These are phyloP conservation scores for Croton setiger DNA, from an alignment of 441 rosid species.

Conservation along the genomic window DNA sequence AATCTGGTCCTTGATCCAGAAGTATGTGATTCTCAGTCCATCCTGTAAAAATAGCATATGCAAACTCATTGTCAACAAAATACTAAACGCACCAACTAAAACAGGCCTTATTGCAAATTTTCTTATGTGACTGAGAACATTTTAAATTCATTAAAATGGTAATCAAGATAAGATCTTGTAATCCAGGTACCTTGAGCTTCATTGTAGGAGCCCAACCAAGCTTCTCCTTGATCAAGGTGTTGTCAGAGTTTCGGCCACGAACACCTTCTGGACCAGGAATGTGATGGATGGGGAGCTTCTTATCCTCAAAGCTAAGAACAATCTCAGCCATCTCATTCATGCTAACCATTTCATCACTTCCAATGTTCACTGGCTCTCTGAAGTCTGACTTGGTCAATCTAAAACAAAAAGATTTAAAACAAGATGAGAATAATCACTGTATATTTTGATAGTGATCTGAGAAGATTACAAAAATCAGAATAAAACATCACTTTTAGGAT, in stretches of 20 bases:
- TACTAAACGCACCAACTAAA: background rate
- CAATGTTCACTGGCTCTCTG: slow-evolving; percentile 97
- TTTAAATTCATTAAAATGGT: background rate
- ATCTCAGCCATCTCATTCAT: slow-evolving; percentile 99
- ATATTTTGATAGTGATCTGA: background rate
- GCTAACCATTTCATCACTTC: slow-evolving; percentile 99
- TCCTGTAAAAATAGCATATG: slow-evolving; percentile 46
- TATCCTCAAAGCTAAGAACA: slow-evolving; percentile 80
- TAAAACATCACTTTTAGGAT: background rate
- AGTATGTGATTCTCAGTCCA: slow-evolving; percentile 86
- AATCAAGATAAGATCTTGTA: background rate
- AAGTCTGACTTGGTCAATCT: slow-evolving; percentile 94
- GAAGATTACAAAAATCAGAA: background rate
- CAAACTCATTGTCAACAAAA: background rate
- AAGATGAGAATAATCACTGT: background rate
- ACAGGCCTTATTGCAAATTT: background rate
- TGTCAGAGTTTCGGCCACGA: slow-evolving; percentile 97
- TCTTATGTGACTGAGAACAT: background rate
- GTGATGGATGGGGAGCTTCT: slow-evolving; percentile 82
- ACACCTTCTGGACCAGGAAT: slow-evolving; percentile 99
- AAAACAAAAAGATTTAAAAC: background rate
- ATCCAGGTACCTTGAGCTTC: slow-evolving; percentile 73
- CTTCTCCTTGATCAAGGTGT: slow-evolving; percentile 87
- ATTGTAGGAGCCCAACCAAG: slow-evolving; percentile 98
- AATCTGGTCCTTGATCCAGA: slow-evolving; percentile 94